Evolutionary conservation across 2,329 filamentous ascomycete species (phyloP).

Genomic region (Ophiostoma novo-ulmi): DNA sequence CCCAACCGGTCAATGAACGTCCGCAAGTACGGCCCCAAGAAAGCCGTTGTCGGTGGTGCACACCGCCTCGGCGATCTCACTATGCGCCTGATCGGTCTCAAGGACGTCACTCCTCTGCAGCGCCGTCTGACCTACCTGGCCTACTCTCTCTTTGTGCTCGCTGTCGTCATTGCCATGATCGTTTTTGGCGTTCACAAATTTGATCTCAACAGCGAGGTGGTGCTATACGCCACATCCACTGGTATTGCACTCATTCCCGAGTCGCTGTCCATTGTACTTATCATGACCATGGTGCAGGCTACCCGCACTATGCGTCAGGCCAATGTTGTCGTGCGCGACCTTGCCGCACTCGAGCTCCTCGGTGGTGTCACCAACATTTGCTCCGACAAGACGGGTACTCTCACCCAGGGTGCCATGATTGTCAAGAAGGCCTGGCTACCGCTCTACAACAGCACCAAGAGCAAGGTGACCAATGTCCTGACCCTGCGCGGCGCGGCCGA

Average conservation of each 20-base stretch:
- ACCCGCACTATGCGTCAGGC: conserved; percentile 60
- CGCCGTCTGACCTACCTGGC: conserved; percentile 82
- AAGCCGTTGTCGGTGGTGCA: conserved; percentile 39
- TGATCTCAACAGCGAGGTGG: conserved; percentile 50
- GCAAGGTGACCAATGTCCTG: conserved; percentile 42
- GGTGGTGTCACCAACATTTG: conserved; percentile 69
- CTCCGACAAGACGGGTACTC: conserved; percentile 67
- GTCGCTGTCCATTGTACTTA: conserved; percentile 63
- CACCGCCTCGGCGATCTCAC: conserved; percentile 40
- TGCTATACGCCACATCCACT: conserved; percentile 58
- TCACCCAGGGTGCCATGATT: conserved; percentile 66
- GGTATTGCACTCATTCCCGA: conserved; percentile 61
- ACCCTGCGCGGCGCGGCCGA: conserved; percentile 57
- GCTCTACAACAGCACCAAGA: conserved; percentile 27
- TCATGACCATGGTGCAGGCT: conserved; percentile 64
- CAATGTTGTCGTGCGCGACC: conserved; percentile 61
- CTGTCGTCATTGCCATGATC: conserved; percentile 54
- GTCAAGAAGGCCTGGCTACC: conserved; percentile 63
- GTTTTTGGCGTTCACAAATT: conserved; percentile 57
- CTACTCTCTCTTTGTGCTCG: conserved; percentile 70
- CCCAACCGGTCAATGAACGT: conserved; percentile 42
- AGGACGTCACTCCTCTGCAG: conserved; percentile 74
- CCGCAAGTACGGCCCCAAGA: conserved; percentile 39
- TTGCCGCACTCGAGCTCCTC: conserved; percentile 63
- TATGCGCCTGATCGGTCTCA: conserved; percentile 51